Conservation (phyloP, 2,329 filamentous ascomycete genomes). For the Metarhizium sp. region DNA sequence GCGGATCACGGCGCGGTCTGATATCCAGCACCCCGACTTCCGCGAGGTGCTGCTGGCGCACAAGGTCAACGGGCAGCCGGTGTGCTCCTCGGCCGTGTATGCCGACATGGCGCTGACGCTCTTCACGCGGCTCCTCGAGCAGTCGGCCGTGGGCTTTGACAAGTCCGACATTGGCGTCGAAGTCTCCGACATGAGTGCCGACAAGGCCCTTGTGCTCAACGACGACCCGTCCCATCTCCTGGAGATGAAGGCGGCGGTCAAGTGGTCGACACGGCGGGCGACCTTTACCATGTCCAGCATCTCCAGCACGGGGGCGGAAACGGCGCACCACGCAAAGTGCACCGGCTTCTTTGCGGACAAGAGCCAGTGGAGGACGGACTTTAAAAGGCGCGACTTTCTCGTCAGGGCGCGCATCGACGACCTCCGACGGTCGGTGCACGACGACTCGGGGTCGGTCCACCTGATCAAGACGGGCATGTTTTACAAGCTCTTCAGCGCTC, state of each 20-base stretch:
- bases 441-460: slow-evolving; percentile 10
- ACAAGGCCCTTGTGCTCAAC: neutral
- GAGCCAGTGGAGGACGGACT: too few species aligned
- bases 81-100: neutral
- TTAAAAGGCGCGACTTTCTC: too few species aligned
- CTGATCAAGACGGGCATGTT: slow-evolving; percentile 14
- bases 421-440: slow-evolving; percentile 5
- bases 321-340: too few species aligned
- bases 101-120: neutral
- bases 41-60: neutral
- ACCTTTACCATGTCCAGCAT: too few species aligned
- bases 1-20: neutral
- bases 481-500: slow-evolving; percentile 56
- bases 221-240: too few species aligned
- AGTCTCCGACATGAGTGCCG: neutral
- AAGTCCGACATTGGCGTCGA: neutral
- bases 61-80: neutral
- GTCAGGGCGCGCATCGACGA: neutral
- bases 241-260: too few species aligned
- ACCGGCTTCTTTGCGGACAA: too few species aligned
- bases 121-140: too few species aligned
- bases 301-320: too few species aligned
- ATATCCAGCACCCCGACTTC: neutral
- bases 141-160: neutral
- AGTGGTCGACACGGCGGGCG: too few species aligned